These are phyloP conservation scores for Stachybotrys echinatus DNA, from an alignment of 2,329 filamentous ascomycete genomes.

Conservation along the genomic window DNA sequence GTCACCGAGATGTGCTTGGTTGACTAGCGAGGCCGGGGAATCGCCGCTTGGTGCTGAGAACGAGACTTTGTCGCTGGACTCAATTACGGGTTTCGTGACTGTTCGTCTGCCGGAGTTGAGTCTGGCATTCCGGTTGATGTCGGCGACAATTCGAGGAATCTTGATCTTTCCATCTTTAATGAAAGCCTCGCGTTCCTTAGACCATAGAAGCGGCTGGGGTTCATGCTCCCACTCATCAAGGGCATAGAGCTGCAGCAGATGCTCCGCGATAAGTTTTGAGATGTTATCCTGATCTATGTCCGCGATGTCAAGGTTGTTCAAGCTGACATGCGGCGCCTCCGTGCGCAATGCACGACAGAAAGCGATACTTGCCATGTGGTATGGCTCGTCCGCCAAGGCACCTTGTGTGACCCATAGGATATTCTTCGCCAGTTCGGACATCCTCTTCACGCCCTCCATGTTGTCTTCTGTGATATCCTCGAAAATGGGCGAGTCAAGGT, in stretches of 20 bases:
- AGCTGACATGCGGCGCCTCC: slow-evolving; percentile 4
- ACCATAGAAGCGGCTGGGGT: slow-evolving; percentile 5
- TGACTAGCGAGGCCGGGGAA: no score
- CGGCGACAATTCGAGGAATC: slow-evolving; percentile 4
- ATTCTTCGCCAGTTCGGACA: slow-evolving; percentile 3
- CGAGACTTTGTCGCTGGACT: no score
- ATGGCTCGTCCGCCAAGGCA: slow-evolving; percentile 3
- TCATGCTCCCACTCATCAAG: slow-evolving; percentile 6
- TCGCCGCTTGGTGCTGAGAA: no score
- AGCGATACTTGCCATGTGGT: slow-evolving; percentile 5
- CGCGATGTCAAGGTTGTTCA: slow-evolving; percentile 7
- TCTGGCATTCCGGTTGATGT: slow-evolving; percentile 3
- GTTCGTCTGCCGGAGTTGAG: slow-evolving; percentile 4
- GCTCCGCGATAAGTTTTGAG: slow-evolving; percentile 5
- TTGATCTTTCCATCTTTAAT: slow-evolving; percentile 3
- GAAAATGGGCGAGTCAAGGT: slow-evolving; percentile 7
- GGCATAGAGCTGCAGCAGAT: slow-evolving; percentile 4
- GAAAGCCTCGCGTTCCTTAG: slow-evolving; percentile 7
- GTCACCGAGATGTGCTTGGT: no score
- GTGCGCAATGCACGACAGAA: slow-evolving; percentile 5
- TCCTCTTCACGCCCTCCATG: slow-evolving; percentile 2
- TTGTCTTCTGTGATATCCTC: slow-evolving; percentile 1
- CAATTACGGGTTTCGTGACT: no score
- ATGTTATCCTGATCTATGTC: slow-evolving; percentile 1
- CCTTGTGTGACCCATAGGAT: slow-evolving; percentile 7